Base-by-base conservation (phyloP, 164 flowering plant genomes). In the Piper longum region DNA sequence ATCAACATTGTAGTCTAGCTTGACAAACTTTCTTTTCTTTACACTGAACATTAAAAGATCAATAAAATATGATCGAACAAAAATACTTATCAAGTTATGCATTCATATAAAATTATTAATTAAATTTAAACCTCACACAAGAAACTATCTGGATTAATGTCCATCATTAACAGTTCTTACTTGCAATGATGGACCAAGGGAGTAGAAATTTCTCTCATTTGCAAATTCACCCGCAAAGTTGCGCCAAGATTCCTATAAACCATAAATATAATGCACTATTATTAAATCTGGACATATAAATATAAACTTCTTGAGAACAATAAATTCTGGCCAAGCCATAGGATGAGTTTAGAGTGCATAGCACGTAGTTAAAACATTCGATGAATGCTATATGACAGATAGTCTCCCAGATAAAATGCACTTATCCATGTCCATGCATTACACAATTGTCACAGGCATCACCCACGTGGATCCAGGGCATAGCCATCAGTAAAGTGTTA, bases 181-280 rank as follows among this genome's bases (percentile, higher is more conserved):
- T 78, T 93, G 98, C 72, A 81, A 82, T 68, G 83, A 58, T 66
- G 81, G 66, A 75, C 79, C 76, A 54, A 93, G 58, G 63, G 83
- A 77, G 71, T 84, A 83, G 67, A 88, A 73, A 60, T 44, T 74
- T 71, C 78, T 79, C 40, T 81, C 86, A 73, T 77, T 79, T 56
- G 83, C 82, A 80, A 93, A 93, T 72, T 85, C 82, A 77, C 71
- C 82, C 67, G 91, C 92, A 36, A 93, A 72, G 42, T 78, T 75
- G 63, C 67, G 75, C 98, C 98, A 93, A 3, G 98, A 84, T 59
- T 86, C 91, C 98, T 93, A 81, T 74, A 77, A 43, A 14, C 56
- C 45, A 19, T 4, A 56, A 48, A 48, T 12, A 7, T 16, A 4
- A 56, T 2, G n/a, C 36, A 56, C 9, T 7, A 16, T 56, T 5